These are phyloP conservation scores for Trypanosoma vivax DNA, from an alignment of 208 protist genomes.

Conservation along the genomic window DNA sequence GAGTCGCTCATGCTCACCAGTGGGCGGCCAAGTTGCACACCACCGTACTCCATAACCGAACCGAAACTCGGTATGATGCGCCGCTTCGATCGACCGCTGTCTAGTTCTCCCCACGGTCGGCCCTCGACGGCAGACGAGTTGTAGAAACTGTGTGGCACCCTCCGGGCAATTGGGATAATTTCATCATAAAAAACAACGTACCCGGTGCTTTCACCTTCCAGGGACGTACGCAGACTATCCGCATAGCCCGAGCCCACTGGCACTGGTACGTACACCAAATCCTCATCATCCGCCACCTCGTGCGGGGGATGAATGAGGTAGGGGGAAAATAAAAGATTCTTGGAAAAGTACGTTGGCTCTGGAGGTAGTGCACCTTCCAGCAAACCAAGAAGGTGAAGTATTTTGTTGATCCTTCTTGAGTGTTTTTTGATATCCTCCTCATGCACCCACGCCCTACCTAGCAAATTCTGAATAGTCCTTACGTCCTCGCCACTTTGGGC, in stretches of 20 bases:
- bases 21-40: slow-evolving; percentile 54
- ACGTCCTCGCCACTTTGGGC: background rate
- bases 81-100: background rate
- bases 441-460: background rate
- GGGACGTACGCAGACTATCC: slow-evolving; percentile 6
- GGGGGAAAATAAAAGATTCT: slow-evolving; percentile 20
- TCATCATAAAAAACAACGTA: slow-evolving; percentile 34
- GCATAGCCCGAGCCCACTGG: slow-evolving; percentile 13
- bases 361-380: background rate
- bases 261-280: slow-evolving; percentile 18
- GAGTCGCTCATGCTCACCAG: slow-evolving; percentile 30
- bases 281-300: background rate
- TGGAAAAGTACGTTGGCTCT: slow-evolving; percentile 9
- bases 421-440: slow-evolving; percentile 1
- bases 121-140: background rate
- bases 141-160: background rate
- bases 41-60: slow-evolving; percentile 66
- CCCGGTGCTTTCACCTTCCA: slow-evolving; percentile 8
- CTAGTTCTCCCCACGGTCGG: background rate
- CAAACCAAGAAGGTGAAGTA: slow-evolving; percentile 7
- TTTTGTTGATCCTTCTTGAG: slow-evolving; percentile 8
- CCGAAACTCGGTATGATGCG: slow-evolving; percentile 24
- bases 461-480: slow-evolving; percentile 1
- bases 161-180: slow-evolving; percentile 24
- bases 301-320: slow-evolving; percentile 11